Base-by-base conservation (phyloP, 129 eudicot species). In the Deinandra increscens region DNA sequence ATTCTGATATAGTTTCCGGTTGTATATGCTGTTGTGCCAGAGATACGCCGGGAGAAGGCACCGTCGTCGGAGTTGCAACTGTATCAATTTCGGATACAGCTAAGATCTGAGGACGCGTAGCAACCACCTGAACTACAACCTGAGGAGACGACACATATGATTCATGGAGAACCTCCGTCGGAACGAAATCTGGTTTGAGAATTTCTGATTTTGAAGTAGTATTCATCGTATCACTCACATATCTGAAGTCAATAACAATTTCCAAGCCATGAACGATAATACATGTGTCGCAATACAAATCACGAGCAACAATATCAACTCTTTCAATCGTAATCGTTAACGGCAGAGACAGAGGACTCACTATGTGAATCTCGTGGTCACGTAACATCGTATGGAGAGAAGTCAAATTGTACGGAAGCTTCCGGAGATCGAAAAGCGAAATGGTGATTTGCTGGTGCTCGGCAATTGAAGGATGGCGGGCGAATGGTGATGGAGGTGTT, bases 251-350 rank as follows among this genome's bases (percentile, higher is more conserved):
- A 3, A 81, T 44, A 44, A 66, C 62, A 42, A 81, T 84, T 79
- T 76, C 79, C 59, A 75, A 62, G 17, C 84, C 87, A 69, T 83
- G 87, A 71, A 79, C 87, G 1, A 78, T 84, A 14, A 83, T 18
- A 42, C 71, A n/a, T 29, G 59, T 29, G 26, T 77, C 74, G 69
- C 66, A 83, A 60, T 48, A 83, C 73, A 83, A 38, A 31, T 75
- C 83, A 58, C 81, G 83, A 39, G 66, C 42, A 42, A 55, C 70
- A 65, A 83, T 31, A 7, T 26, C 18, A 38, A 79, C 72, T 49
- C 84, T 81, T 72, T 79, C 76, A 19, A 76, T 69, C 26, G 31
- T 33, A 43, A 83, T 38, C 48, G 63, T 68, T 13, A 34, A 61
- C 22, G 44, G 26, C 2, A 48, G 18, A 45, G 14, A 45, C 26